These are phyloP conservation scores for Boletus reticuloceps DNA, from an alignment of 768 basidiomycete genomes.

Conservation along the genomic window DNA sequence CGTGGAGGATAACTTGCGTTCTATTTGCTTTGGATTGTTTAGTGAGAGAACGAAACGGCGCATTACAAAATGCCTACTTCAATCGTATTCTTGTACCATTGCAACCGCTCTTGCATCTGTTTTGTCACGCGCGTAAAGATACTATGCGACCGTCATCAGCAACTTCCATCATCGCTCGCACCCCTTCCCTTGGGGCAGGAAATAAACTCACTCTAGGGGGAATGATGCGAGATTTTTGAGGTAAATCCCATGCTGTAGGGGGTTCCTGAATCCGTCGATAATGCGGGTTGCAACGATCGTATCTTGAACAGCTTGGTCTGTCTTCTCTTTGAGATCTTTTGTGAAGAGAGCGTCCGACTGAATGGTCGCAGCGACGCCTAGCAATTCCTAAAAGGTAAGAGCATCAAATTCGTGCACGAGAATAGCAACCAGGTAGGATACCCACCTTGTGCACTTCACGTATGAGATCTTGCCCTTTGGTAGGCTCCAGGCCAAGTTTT, in stretches of 20 bases:
- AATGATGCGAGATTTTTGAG: conserved; percentile 80
- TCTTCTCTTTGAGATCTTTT: conserved; percentile 69
- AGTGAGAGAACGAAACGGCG: not conserved
- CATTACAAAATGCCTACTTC: conserved; percentile 46
- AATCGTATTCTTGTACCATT: conserved; percentile 79
- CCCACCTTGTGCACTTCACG: conserved; percentile 64
- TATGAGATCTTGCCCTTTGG: conserved; percentile 69
- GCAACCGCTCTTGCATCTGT: conserved; percentile 67
- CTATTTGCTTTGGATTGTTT: conserved; percentile 47
- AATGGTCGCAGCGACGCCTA: conserved; percentile 58
- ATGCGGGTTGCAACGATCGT: conserved; percentile 75
- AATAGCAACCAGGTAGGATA: not conserved
- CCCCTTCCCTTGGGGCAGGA: not conserved
- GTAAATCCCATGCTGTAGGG: conserved; percentile 66
- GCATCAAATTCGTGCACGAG: not conserved
- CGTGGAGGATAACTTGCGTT: conserved; percentile 73
- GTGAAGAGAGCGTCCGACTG: conserved; percentile 66
- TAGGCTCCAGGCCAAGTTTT: conserved; percentile 71
- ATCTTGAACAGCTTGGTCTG: conserved; percentile 77
- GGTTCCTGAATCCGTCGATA: conserved; percentile 75
- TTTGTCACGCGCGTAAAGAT: conserved; percentile 72
- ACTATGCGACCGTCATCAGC: conserved; percentile 34
- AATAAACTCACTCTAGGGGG: conserved; percentile 65
- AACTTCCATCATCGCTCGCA: not conserved
- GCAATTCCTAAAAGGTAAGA: conserved; percentile 52